Evolutionary conservation across 2,329 filamentous ascomycete species (phyloP).

Genomic region (Pseudogymnoascus pannorum): DNA sequence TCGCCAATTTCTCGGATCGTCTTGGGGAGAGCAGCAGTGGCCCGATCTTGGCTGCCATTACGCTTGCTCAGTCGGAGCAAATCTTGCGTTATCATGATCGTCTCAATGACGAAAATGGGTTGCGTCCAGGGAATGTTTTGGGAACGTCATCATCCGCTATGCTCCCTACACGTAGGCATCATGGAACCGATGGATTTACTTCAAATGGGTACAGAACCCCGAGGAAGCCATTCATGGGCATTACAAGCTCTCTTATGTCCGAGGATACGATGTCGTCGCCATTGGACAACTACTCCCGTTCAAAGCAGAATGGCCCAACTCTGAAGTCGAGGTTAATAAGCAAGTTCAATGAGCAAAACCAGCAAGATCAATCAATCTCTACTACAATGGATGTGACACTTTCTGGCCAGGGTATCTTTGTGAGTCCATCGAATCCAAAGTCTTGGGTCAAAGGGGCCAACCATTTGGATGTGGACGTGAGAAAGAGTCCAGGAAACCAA

Average conservation of each 20-base stretch:
- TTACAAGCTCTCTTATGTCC: not conserved
- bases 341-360: not conserved
- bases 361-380: not conserved
- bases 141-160: not conserved
- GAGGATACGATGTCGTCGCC: not conserved
- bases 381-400: not conserved
- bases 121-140: not conserved
- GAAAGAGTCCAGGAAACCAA: not conserved
- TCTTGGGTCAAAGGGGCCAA: not conserved
- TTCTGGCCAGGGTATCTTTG: not conserved
- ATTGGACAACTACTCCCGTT: not conserved
- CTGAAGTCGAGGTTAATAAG: not conserved
- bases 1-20: conserved; percentile 25
- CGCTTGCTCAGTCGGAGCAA: not conserved
- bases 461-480: not conserved
- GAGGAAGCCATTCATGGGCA: not conserved
- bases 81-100: not conserved
- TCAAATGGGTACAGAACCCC: not conserved
- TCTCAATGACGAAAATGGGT: not conserved
- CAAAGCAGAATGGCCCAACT: not conserved
- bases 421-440: not conserved
- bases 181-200: not conserved
- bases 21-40: conserved; percentile 5
- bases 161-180: not conserved
- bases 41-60: not conserved